phyloP scores from a whole-genome alignment of 2,329 filamentous ascomycete genomes.

The Xylaria sp. region DNA sequence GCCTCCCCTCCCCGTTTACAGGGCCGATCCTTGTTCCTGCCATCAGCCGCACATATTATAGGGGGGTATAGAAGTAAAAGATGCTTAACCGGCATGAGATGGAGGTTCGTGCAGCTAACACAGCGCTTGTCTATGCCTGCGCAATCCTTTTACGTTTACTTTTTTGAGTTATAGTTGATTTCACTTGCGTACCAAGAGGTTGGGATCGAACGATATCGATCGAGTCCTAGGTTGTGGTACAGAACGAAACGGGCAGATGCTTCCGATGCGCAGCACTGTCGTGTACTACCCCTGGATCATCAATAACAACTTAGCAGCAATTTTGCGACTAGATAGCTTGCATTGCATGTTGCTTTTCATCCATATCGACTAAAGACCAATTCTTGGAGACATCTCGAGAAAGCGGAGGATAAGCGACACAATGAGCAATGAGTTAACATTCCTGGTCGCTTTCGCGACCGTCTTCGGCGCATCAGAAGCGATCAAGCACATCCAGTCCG shows the following conservation, averaged over 20 bases:
- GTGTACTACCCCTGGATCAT: conserved; percentile 35
- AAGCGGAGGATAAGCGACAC: conserved; percentile 17
- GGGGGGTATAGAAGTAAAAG: conserved; percentile 21
- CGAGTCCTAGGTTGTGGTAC: conserved; percentile 30
- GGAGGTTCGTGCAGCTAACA: conserved; percentile 32
- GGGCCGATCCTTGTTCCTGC: conserved; percentile 29
- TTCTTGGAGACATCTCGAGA: conserved; percentile 17
- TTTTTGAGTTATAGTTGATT: conserved; percentile 16
- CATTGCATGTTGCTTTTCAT: conserved; percentile 18
- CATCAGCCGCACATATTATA: conserved; percentile 33
- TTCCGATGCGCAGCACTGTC: conserved; percentile 33
- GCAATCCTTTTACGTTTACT: conserved; percentile 19
- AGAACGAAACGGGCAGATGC: conserved; percentile 32
- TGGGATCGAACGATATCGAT: conserved; percentile 41
- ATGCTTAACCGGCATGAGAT: conserved; percentile 30
- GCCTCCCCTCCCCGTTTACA: conserved; percentile 20
- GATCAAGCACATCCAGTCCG: conserved; percentile 60
- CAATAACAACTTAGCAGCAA: conserved; percentile 30
- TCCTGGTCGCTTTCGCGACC: conserved; percentile 56
- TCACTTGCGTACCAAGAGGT: conserved; percentile 29
- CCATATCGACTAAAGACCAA: conserved; percentile 12
- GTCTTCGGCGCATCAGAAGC: conserved; percentile 60
- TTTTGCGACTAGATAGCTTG: conserved; percentile 12
- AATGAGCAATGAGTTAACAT: conserved; percentile 48
- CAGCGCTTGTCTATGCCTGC: conserved; percentile 15